Percentiles rank a stretch among this genome's conserved stretches.
phyloP scores from a whole-genome alignment of 441 rosid species.

The Adansonia madagascariensis region DNA sequence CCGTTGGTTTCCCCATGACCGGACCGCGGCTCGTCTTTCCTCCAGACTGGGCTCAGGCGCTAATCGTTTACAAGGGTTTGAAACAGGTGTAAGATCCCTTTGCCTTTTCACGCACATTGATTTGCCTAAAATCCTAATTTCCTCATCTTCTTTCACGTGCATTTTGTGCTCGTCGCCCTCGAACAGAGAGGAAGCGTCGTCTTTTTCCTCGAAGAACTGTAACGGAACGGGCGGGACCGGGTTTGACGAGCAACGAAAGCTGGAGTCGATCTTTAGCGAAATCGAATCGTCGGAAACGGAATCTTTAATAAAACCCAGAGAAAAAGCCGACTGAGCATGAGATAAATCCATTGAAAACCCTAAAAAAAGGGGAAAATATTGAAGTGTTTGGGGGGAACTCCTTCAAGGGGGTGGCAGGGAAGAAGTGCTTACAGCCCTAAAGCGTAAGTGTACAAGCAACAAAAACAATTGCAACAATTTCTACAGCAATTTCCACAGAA shows the following conservation, averaged over 20 bases:
- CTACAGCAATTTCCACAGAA: slow-evolving; percentile 36
- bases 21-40: slow-evolving; percentile 54
- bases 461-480: slow-evolving; percentile 52
- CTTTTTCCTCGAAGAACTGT: slow-evolving; percentile 62
- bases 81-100: slow-evolving; percentile 43
- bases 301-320: slow-evolving; percentile 50
- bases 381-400: slow-evolving; percentile 10
- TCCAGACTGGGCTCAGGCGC: slow-evolving; percentile 47
- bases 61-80: slow-evolving; percentile 44
- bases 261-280: slow-evolving; percentile 46
- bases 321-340: slow-evolving; percentile 58
- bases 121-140: slow-evolving; percentile 78
- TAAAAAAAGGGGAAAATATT: not conserved
- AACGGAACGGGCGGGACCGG: slow-evolving; percentile 52
- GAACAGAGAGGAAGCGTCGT: slow-evolving; percentile 26
- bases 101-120: slow-evolving; percentile 69
- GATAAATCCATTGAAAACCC: slow-evolving; percentile 59
- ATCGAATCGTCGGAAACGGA: slow-evolving; percentile 48
- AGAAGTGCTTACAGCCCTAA: not conserved
- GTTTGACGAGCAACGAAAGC: slow-evolving; percentile 36
- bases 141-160: slow-evolving; percentile 51
- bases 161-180: slow-evolving; percentile 34
- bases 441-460: slow-evolving; percentile 44
- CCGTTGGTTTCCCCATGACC: slow-evolving; percentile 81
- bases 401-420: not conserved